phyloP scores from a whole-genome alignment of 2,329 filamentous ascomycete genomes.

The Diaporthe sp. region DNA sequence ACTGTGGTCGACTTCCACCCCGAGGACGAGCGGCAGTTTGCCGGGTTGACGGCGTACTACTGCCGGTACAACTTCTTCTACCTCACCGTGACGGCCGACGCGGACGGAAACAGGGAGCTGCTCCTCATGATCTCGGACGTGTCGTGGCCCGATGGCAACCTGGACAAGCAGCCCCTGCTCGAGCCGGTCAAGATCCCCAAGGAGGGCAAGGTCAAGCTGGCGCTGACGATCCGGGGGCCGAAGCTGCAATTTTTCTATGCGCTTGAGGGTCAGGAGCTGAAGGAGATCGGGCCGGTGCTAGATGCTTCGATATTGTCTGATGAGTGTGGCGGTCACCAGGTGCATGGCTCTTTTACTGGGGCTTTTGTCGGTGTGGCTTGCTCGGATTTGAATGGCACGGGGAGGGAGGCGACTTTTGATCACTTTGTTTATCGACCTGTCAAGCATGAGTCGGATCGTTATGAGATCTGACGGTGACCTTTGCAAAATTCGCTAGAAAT shows the following conservation, averaged over 20 bases:
- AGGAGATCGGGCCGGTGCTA: slow-evolving; percentile 65
- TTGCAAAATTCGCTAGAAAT: background rate
- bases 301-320: slow-evolving; percentile 72
- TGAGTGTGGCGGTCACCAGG: slow-evolving; percentile 72
- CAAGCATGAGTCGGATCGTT: slow-evolving; percentile 60
- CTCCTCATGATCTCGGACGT: slow-evolving; percentile 68
- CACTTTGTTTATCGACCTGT: slow-evolving; percentile 65
- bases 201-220: slow-evolving; percentile 67
- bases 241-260: slow-evolving; percentile 70
- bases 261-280: slow-evolving; percentile 57
- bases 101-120: slow-evolving; percentile 68
- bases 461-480: slow-evolving; percentile 50
- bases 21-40: slow-evolving; percentile 70
- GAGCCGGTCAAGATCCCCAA: slow-evolving; percentile 63
- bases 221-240: slow-evolving; percentile 61
- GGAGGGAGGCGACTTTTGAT: slow-evolving; percentile 61
- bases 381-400: slow-evolving; percentile 67
- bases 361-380: slow-evolving; percentile 70
- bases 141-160: slow-evolving; percentile 65
- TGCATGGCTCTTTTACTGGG: slow-evolving; percentile 74
- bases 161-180: slow-evolving; percentile 55
- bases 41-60: slow-evolving; percentile 73
- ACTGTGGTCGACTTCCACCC: slow-evolving; percentile 67
- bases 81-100: slow-evolving; percentile 68
- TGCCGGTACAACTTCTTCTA: slow-evolving; percentile 76